Base-by-base conservation (phyloP, 768 basidiomycete species). In the Hortiboletus campestris region DNA sequence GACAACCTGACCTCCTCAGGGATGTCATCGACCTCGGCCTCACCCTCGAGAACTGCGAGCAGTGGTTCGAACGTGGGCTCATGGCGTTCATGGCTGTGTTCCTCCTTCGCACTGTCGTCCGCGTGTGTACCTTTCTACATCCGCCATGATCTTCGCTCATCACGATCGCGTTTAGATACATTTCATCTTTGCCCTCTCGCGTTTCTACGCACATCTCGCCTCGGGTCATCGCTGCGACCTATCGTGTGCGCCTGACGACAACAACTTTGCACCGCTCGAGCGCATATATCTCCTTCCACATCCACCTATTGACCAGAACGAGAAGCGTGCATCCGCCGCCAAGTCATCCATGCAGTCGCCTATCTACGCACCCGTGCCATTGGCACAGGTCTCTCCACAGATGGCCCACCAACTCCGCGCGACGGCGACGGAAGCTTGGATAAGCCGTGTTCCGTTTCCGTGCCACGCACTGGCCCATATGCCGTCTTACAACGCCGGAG, bases 1-100 rank as follows among this genome's bases (percentile, higher is more conserved):
- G 84, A 46, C 86, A 90, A 51, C 85, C 89, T 17, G 89, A 91
- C 66, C 74, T 91, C 40, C 79, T 91, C 72, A 82, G 83, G 10
- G 83, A 83, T 60, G 71, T 89, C 72, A 76, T 80, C 47, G 86
- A 88, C 65, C 79, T 87, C 64, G 89, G 89, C 0, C 75, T 91
- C 63, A 88, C 80, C 62, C 71, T 88, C 41, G 89, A 91, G 71
- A 89, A 90, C 60, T 92, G 91, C 67, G 90, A 92, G 65, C 78
- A 80, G 54, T 89, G 86, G 86, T 78, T 90, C 45, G 88, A 86
- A 66, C 78, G 83, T 39, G 86, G 81, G 9, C 78, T 85, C 32
- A 67, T 87, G 55, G 84, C 75, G 0, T 76, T 82, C 34, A 73
- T 89, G 46, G 82, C 77, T 2, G 67, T 84, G 42, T 79, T 87